phyloP scores from a whole-genome alignment of 176 grass and related monocot species.

The Phoenix roebelenii region DNA sequence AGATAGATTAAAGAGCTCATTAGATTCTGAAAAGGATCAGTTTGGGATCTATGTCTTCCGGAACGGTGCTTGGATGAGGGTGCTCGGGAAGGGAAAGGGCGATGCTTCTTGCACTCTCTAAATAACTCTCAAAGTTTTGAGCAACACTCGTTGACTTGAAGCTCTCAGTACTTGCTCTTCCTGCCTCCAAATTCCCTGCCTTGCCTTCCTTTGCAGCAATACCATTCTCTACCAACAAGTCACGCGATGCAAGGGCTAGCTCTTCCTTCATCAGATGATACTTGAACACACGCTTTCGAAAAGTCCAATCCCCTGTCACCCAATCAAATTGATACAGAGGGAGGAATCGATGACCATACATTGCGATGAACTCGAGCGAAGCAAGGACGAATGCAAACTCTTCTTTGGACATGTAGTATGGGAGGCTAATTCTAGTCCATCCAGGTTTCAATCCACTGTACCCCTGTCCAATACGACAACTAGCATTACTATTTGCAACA shows the following conservation, averaged over 20 bases:
- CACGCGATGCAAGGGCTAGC: background rate
- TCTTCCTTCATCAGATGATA: constrained; percentile 34
- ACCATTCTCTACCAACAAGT: background rate
- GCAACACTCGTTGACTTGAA: background rate
- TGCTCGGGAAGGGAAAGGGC: constrained; percentile 31
- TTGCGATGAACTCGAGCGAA: constrained; percentile 45
- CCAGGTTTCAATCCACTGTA: constrained; percentile 71
- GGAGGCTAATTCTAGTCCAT: constrained; percentile 71
- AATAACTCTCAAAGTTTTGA: constrained; percentile 33
- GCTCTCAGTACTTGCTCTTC: background rate
- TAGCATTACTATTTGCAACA: too few relatives aligned
- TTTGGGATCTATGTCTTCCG: constrained; percentile 38
- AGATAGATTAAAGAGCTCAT: background rate
- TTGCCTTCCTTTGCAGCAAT: background rate
- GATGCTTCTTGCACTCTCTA: constrained; percentile 37
- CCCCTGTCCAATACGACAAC: constrained; percentile 25
- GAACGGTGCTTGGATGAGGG: constrained; percentile 13
- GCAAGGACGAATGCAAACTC: constrained; percentile 61
- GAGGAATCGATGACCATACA: constrained; percentile 51
- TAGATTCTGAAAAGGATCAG: constrained; percentile 50
- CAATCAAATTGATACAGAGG: constrained; percentile 57
- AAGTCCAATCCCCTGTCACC: constrained; percentile 56
- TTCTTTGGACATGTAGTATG: constrained; percentile 57
- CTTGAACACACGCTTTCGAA: constrained; percentile 30
- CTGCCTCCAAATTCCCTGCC: background rate